Conservation (phyloP, 495 filamentous ascomycete species). For the Lophium mytilinum region DNA sequence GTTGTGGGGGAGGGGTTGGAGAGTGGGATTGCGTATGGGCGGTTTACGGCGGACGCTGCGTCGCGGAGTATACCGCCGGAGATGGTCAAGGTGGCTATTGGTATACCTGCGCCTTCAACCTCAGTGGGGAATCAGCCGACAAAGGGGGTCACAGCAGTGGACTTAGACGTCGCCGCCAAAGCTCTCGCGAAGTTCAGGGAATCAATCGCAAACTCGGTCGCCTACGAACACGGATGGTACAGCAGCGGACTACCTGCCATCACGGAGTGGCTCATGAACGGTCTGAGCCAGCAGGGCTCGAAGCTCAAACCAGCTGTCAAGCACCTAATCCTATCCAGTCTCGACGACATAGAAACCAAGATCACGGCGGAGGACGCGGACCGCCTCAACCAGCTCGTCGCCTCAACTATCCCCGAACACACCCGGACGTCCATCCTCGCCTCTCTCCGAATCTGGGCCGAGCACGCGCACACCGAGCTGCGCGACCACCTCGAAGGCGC, state of each 20-base stretch:
- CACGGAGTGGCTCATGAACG: constrained; percentile 58
- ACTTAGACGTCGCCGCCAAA: constrained; percentile 46
- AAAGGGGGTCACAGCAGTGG: constrained; percentile 40
- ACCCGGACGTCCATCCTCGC: constrained; percentile 45
- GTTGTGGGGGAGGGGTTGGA: constrained; percentile 62
- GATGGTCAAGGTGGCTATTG: constrained; percentile 49
- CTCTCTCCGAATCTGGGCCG: constrained; percentile 62
- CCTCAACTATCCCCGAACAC: constrained; percentile 32
- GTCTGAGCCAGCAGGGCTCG: constrained; percentile 25
- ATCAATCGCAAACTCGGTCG: constrained; percentile 56
- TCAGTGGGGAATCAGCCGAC: constrained; percentile 19
- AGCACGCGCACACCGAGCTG: constrained; percentile 73
- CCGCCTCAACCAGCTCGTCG: constrained; percentile 32
- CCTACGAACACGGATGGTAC: constrained; percentile 67
- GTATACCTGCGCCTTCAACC: constrained; percentile 38
- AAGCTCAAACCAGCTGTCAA: constrained; percentile 54
- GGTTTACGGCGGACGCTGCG: constrained; percentile 33
- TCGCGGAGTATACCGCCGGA: constrained; percentile 28
- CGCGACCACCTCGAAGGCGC: constrained; percentile 66
- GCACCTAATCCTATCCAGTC: constrained; percentile 57
- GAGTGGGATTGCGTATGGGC: constrained; percentile 45
- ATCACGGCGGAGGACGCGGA: constrained; percentile 45
- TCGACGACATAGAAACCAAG: constrained; percentile 48
- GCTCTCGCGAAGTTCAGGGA: constrained; percentile 59
- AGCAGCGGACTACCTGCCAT: constrained; percentile 58